Evolutionary conservation across 1,139 yeast genomes (phyloP).

Genomic region (Yamadazyma triangularis): DNA sequence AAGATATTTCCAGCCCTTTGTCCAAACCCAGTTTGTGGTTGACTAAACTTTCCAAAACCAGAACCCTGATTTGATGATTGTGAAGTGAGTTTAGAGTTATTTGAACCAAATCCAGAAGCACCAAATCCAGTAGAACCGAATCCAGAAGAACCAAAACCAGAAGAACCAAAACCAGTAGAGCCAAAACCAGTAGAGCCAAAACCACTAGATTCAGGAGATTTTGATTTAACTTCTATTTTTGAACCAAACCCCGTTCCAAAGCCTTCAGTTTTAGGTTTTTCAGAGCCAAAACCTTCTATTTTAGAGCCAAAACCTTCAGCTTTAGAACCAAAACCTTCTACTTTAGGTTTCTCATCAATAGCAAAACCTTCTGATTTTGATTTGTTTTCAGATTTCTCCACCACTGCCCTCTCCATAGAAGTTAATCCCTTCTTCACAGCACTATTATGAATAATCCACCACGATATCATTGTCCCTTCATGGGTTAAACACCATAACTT

Average conservation of each 20-base stretch:
- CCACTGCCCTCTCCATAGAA: slow-evolving; percentile 17
- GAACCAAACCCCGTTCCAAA: slow-evolving; percentile 2
- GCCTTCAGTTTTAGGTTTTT: background rate
- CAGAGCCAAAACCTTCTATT: background rate
- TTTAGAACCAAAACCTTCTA: slow-evolving; percentile 10
- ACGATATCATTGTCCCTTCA: slow-evolving; percentile 56
- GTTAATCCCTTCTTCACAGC: slow-evolving; percentile 34
- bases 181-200: slow-evolving; percentile 7
- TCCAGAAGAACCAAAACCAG: slow-evolving; percentile 12
- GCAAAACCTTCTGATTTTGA: background rate
- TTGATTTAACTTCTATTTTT: background rate
- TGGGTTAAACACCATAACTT: slow-evolving; percentile 58
- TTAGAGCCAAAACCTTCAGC: background rate
- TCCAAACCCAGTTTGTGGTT: background rate
- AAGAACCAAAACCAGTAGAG: slow-evolving; percentile 2
- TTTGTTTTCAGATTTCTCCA: background rate
- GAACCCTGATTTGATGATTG: slow-evolving; percentile 1
- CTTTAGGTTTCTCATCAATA: background rate
- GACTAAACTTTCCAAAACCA: slow-evolving; percentile 6
- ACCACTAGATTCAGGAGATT: background rate
- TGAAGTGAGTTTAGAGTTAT: slow-evolving; percentile 4
- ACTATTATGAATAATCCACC: slow-evolving; percentile 58
- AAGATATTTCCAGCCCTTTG: slow-evolving; percentile 1
- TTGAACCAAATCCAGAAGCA: slow-evolving; percentile 8
- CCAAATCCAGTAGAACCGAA: slow-evolving; percentile 15